Conservation (phyloP, 768 basidiomycete genomes). For the Xanthoconium stramineum region DNA sequence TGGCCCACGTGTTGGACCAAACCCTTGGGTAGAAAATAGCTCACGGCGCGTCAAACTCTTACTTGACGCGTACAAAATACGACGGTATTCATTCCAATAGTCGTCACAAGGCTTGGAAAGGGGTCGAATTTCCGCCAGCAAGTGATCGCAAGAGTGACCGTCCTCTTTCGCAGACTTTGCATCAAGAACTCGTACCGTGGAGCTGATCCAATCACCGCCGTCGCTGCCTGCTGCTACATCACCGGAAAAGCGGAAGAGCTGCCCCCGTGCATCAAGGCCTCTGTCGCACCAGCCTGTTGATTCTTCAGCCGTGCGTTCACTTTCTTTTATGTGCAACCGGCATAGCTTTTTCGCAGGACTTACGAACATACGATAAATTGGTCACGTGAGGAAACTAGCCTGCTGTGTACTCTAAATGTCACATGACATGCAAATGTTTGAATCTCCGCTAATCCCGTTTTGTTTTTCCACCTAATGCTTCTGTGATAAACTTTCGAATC, state of each 20-base stretch:
- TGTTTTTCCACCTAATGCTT: too few species aligned
- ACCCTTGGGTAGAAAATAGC: constrained; percentile 9
- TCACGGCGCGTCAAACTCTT: constrained; percentile 40
- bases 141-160: constrained; percentile 89
- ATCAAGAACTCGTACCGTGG: constrained; percentile 94
- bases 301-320: constrained; percentile 65
- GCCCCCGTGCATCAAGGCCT: constrained; percentile 90
- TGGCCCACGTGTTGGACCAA: constrained; percentile 49
- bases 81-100: constrained; percentile 36
- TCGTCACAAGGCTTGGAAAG: constrained; percentile 84
- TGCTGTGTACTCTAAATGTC: too few species aligned
- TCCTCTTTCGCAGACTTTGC: constrained; percentile 97
- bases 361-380: too few species aligned
- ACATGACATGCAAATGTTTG: too few species aligned
- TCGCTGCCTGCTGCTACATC: constrained; percentile 91
- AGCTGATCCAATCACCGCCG: constrained; percentile 91
- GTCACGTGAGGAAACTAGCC: too few species aligned
- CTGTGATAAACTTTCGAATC: too few species aligned
- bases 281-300: constrained; percentile 76
- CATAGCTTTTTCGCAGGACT: too few species aligned
- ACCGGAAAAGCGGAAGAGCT: constrained; percentile 98
- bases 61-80: background rate
- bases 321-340: background rate
- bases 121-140: constrained; percentile 81
- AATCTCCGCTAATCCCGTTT: too few species aligned